phyloP scores from a whole-genome alignment of 495 filamentous ascomycete genomes.

The Lophiostoma macrostomum region DNA sequence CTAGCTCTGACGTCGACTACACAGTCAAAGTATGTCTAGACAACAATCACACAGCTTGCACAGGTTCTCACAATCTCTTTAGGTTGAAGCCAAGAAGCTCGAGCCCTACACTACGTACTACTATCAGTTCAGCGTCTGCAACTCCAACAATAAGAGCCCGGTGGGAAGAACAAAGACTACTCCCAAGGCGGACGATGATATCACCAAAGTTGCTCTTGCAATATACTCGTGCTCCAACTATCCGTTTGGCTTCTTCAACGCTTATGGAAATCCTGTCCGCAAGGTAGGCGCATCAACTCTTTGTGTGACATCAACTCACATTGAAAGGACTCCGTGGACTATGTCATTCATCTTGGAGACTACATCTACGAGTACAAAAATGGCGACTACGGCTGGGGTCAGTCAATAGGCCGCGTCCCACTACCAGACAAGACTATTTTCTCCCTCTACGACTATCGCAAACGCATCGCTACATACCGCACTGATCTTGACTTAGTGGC shows the following conservation, averaged over 20 bases:
- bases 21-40: slow-evolving; percentile 55
- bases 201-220: slow-evolving; percentile 38
- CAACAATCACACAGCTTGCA: neutral
- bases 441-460: slow-evolving; percentile 61
- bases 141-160: slow-evolving; percentile 38
- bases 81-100: slow-evolving; percentile 59
- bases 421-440: slow-evolving; percentile 51
- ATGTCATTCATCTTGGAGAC: slow-evolving; percentile 63
- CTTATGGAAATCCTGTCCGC: slow-evolving; percentile 61
- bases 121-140: slow-evolving; percentile 45
- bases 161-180: slow-evolving; percentile 44
- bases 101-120: slow-evolving; percentile 59
- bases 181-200: slow-evolving; percentile 36
- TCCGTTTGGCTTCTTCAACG: slow-evolving; percentile 60
- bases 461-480: slow-evolving; percentile 58
- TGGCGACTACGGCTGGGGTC: slow-evolving; percentile 57
- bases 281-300: slow-evolving; percentile 40
- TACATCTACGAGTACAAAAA: slow-evolving; percentile 66
- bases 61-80: neutral
- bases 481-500: slow-evolving; percentile 60
- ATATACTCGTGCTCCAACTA: slow-evolving; percentile 45
- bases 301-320: neutral
- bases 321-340: slow-evolving; percentile 57
- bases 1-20: slow-evolving; percentile 65
- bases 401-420: slow-evolving; percentile 52